Base-by-base conservation (phyloP, 2,329 filamentous ascomycete genomes). In the Fusarium siculi region DNA sequence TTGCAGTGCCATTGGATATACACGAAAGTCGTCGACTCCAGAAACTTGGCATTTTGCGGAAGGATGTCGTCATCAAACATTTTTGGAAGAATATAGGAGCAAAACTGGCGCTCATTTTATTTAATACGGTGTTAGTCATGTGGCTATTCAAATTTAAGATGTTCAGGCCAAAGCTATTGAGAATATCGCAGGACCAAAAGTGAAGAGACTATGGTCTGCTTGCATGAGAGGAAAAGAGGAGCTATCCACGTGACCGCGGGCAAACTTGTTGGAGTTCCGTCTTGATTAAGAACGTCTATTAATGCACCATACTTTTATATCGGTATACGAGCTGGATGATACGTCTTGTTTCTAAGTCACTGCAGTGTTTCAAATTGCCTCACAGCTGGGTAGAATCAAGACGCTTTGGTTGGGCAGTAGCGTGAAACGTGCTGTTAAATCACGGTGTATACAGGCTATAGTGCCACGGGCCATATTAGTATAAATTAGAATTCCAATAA, bases 31-130 rank as follows among this genome's bases (percentile, higher is more conserved):
- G 23, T 9, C 11, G 16, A 28, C 11, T 28, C 23, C 43, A 28
- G 6, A 46, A 2, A 14, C 5, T 28, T 25, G 23, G 43, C 4
- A 19, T 19, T 19, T 7, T 46, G 23, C 4, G 11, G 10, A 4
- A 7, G 18, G 5, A 28, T 9, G 7, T 25, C 18, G 15, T 28
- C 7, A 0, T 12, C 11, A 25, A 46, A 25, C 5, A 6, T 19
- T 18, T 3, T 28, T 28, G 23, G 23, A 6, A 46, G 2, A 19
- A 14, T 8, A 3, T 46, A 19, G 4, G 11, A 14, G 23, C 43
- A 18, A 5, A 14, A 4, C 14, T 19, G 11, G 18, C 8, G 12
- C 4, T 19, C 23, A 46, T 46, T 28, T 10, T n/a, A 9, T 9
- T 9, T 25, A 9, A 30, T 30, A 30, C 30, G 30, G 30, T 30